Evolutionary conservation across 2,329 filamentous ascomycete species (phyloP), one percentile per base, ranked within the genome.

Genomic region (Orbilia oligospora): DNA sequence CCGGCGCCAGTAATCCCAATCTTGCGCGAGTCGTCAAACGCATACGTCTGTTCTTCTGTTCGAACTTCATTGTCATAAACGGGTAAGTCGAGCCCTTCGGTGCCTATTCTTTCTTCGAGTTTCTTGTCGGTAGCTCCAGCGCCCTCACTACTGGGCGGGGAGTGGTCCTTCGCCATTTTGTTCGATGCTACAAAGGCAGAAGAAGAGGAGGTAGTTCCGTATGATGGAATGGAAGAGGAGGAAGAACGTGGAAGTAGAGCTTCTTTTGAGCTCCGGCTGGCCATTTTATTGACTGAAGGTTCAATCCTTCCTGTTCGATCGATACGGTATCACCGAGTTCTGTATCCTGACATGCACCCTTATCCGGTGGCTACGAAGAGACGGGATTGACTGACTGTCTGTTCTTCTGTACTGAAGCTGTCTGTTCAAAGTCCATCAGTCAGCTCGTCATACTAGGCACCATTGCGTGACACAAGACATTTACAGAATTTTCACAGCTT

Each of bases 1-100:
- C 88, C 86, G 5, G 88, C 86, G 1, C 87, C 87, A 0, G 86
- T 86, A 30, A 89, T 83, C 0, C 88, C 88, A 20, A 89, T 87
- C 82, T 88, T 88, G 8, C 86, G 83, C 61, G 84, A 84, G 0
- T 87, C 86, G 0, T 83, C 81, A 63, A 84, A 84, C 2, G 80
- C 83, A 80, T 84, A 86, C 5, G 82, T 83, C 67, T 86, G 79
- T 55, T 82, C 81, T 27, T 44, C 56, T 20, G 75, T 63, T 41
- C 63, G 63, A 10, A 44, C 27, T 20, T 69, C 75, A 41, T 67
- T 41, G 20, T 71, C 71, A 58, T 78, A 78, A 38, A 38, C 41
- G 12, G 75, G 75, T 12, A 78, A 36, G 30, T 68, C 67, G 4
- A 24, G 48, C 16, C 46, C 66, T 9, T 58, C 27, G 14, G 41